A percentile compares a stretch with the other conserved stretches of the same genome.
phyloP scores from a whole-genome alignment of 2,329 filamentous ascomycete genomes.

The Aspergillus novofumigatus region DNA sequence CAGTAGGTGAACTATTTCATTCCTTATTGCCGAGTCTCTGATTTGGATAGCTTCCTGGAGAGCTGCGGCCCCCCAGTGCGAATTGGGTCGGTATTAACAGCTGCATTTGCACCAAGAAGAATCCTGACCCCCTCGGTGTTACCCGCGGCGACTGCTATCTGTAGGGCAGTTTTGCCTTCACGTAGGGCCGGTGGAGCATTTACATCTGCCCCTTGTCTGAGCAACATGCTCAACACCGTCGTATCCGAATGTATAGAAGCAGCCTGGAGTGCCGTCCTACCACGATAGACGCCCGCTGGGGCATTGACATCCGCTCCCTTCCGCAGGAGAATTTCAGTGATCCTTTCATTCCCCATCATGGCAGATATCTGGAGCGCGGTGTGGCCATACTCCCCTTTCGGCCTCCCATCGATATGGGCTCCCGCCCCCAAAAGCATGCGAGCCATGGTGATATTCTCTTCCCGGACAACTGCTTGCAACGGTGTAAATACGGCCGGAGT shows the following conservation, averaged over 20 bases:
- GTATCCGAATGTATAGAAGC: conserved; percentile 12
- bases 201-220: conserved; percentile 34
- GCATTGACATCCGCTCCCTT: conserved; percentile 17
- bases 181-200: conserved; percentile 18
- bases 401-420: conserved; percentile 14
- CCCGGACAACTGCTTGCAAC: conserved; percentile 14
- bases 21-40: conserved; percentile 6
- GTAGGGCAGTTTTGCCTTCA: conserved; percentile 13
- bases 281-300: too few species aligned
- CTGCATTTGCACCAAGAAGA: conserved; percentile 16
- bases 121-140: conserved; percentile 10
- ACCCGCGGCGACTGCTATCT: conserved; percentile 10
- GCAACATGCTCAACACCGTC: conserved; percentile 5
- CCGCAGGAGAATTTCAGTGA: conserved; percentile 19
- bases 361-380: conserved; percentile 25
- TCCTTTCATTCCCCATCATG: conserved; percentile 12
- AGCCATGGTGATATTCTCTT: conserved; percentile 14
- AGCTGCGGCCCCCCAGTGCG: conserved; percentile 11
- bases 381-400: conserved; percentile 8
- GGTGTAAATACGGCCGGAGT: conserved; percentile 10
- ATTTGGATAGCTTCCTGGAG: conserved; percentile 18
- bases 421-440: conserved; percentile 14
- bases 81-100: conserved; percentile 11
- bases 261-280: too few species aligned
- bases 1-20: conserved; percentile 10